phyloP scores from a whole-genome alignment of 1,139 yeast genomes.

The Kodamaea sp. region DNA sequence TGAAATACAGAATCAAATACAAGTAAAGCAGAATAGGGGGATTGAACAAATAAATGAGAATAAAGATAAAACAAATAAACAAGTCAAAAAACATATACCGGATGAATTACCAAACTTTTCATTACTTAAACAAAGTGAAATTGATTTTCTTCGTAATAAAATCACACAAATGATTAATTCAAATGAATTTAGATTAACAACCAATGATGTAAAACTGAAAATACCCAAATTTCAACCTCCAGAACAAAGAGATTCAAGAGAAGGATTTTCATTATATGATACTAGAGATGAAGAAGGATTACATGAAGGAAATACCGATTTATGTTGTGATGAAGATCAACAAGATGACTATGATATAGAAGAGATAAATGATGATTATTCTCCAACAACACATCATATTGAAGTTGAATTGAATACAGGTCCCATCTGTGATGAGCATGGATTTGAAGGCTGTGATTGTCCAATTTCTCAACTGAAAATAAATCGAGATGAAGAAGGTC shows the following conservation, averaged over 20 bases:
- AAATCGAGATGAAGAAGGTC: conserved; percentile 20
- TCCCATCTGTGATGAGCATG: conserved; percentile 33
- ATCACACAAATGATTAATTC: conserved; percentile 25
- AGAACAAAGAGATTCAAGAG: conserved; percentile 10
- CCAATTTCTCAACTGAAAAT: conserved; percentile 19
- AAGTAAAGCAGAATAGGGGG: neutral
- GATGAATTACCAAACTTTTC: conserved; percentile 6
- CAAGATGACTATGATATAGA: conserved; percentile 41
- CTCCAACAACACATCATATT: conserved; percentile 36
- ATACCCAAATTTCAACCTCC: neutral
- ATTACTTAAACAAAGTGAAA: conserved; percentile 29
- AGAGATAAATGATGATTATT: conserved; percentile 28
- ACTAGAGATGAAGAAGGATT: conserved; percentile 43
- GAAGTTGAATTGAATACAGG: conserved; percentile 40
- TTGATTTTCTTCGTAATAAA: conserved; percentile 30
- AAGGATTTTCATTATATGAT: conserved; percentile 39
- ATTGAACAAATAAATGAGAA: neutral
- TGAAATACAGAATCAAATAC: conserved; percentile 6
- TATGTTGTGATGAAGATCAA: conserved; percentile 16
- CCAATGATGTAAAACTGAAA: neutral
- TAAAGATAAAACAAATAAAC: neutral
- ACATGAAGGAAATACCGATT: conserved; percentile 29
- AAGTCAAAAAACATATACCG: neutral
- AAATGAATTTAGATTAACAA: conserved; percentile 10
- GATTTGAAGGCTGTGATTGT: conserved; percentile 31